Conservation (phyloP, 805 yeast genomes). For the Kluyveromyces lactis region DNA sequence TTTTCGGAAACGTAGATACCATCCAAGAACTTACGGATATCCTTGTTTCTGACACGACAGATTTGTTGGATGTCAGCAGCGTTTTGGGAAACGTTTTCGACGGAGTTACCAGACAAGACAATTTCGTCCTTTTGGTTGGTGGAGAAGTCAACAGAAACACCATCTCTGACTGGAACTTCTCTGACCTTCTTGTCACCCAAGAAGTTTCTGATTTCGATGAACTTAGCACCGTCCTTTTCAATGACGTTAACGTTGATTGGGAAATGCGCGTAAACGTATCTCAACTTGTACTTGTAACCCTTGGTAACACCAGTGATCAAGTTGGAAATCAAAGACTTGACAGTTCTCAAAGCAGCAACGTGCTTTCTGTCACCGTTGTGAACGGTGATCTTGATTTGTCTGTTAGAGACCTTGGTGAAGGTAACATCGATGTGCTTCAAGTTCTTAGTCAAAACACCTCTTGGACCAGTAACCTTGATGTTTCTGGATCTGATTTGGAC, state of each 20-base stretch:
- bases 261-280: slow-evolving; percentile 99
- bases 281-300: slow-evolving; percentile 99
- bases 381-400: slow-evolving; percentile 77
- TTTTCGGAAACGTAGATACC: slow-evolving; percentile 99
- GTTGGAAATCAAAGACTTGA: slow-evolving; percentile 90
- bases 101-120: slow-evolving; percentile 86
- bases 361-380: slow-evolving; percentile 99
- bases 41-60: slow-evolving; percentile 99
- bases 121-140: slow-evolving; percentile 90
- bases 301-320: slow-evolving; percentile 97
- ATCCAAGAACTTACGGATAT: slow-evolving; percentile 99
- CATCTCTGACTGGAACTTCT: slow-evolving; percentile 76
- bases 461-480: slow-evolving; percentile 92
- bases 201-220: slow-evolving; percentile 97
- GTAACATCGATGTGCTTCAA: slow-evolving; percentile 93
- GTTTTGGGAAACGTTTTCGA: slow-evolving; percentile 95
- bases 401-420: slow-evolving; percentile 68
- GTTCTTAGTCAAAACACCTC: slow-evolving; percentile 88
- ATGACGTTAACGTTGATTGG: slow-evolving; percentile 96
- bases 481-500: slow-evolving; percentile 86
- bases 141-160: slow-evolving; percentile 80
- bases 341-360: slow-evolving; percentile 99
- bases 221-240: slow-evolving; percentile 64
- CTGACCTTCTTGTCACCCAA: slow-evolving; percentile 99
- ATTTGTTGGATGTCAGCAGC: slow-evolving; percentile 97